Conservation (phyloP, 2,329 filamentous ascomycete species). For the Scytalidium sp. region DNA sequence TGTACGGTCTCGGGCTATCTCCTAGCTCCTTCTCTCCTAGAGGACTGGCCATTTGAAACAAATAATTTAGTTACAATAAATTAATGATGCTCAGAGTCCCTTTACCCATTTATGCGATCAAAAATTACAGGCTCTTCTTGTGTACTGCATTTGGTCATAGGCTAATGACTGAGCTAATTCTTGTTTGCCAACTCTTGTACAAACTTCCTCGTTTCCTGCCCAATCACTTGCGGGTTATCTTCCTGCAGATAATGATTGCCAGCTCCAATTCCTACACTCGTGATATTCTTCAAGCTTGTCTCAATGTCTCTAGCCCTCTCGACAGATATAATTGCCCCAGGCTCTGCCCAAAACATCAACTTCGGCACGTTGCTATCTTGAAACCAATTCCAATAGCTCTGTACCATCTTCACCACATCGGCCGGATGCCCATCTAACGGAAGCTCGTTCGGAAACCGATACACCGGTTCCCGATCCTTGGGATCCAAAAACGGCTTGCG, state of each 20-base stretch:
- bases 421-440: not conserved
- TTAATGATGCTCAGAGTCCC: too few relatives aligned
- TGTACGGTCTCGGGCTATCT: too few relatives aligned
- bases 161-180: too few relatives aligned
- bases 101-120: too few relatives aligned
- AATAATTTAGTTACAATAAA: too few relatives aligned
- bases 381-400: not conserved
- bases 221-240: not conserved
- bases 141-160: too few relatives aligned
- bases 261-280: not conserved
- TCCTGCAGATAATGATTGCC: not conserved
- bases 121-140: too few relatives aligned
- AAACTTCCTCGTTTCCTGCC: too few relatives aligned
- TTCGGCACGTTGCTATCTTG: not conserved
- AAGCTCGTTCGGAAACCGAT: not conserved
- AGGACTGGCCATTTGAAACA: too few relatives aligned
- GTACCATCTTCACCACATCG: not conserved
- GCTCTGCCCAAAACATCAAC: not conserved
- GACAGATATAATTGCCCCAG: not conserved
- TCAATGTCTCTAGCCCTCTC: not conserved
- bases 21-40: too few relatives aligned
- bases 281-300: not conserved
- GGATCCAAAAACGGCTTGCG: slow-evolving; percentile 1
- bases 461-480: not conserved
- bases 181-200: too few relatives aligned